Conservation (phyloP, 805 yeast genomes). For the Kodamaea nitidulidarum region DNA sequence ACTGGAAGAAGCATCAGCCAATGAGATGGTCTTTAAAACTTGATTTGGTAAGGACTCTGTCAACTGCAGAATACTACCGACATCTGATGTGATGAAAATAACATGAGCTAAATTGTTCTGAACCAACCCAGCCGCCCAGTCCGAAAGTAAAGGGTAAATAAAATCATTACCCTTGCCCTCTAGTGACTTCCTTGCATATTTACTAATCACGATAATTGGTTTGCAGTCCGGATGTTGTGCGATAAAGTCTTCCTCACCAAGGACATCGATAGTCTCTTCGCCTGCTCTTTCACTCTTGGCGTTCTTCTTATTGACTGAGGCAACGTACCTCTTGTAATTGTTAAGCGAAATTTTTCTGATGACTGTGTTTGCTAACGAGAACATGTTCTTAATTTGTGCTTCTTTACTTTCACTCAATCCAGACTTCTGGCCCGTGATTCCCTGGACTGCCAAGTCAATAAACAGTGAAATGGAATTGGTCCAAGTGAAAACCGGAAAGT, state of each 20-base stretch:
- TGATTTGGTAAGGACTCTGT: conserved; percentile 78
- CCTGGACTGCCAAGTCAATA: conserved; percentile 81
- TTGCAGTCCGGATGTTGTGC: conserved; percentile 82
- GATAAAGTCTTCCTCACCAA: conserved; percentile 75
- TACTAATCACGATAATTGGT: conserved; percentile 81
- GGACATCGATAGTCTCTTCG: conserved; percentile 24
- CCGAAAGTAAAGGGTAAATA: conserved; percentile 70
- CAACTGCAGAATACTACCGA: conserved; percentile 66
- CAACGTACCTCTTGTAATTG: conserved; percentile 28
- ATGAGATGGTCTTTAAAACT: conserved; percentile 67
- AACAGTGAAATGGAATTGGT: conserved; percentile 72
- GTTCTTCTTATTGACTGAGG: conserved; percentile 18
- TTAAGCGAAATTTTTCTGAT: conserved; percentile 55
- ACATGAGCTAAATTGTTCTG: conserved; percentile 85
- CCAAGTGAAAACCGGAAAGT: conserved; percentile 94
- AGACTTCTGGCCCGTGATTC: conserved; percentile 90
- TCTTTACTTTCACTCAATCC: conserved; percentile 84
- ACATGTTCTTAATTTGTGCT: conserved; percentile 74
- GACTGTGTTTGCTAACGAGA: conserved; percentile 67
- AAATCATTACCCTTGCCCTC: conserved; percentile 49
- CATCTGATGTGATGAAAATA: conserved; percentile 79
- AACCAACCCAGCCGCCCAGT: conserved; percentile 81
- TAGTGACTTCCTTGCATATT: conserved; percentile 54
- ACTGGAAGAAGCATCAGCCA: conserved; percentile 75
- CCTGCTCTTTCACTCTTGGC: conserved; percentile 16